Evolutionary conservation across 2,329 filamentous ascomycete species (phyloP).

Genomic region (Magnaporthiopsis rhizophila): DNA sequence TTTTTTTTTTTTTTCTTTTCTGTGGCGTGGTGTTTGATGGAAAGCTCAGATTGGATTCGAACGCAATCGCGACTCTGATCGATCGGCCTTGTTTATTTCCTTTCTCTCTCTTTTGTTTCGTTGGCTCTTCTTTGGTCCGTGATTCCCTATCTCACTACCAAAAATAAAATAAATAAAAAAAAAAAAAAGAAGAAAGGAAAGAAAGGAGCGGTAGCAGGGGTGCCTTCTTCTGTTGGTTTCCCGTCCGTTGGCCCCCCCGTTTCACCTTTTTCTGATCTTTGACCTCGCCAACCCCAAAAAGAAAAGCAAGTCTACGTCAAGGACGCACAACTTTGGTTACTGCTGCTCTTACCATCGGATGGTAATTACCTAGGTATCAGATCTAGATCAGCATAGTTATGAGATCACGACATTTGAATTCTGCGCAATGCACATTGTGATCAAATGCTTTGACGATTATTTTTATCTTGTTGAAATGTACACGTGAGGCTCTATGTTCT

Average conservation of each 20-base stretch:
- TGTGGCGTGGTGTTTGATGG: background rate
- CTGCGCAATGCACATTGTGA: background rate
- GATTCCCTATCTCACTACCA: background rate
- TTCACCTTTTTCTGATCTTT: background rate
- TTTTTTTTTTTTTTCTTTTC: background rate
- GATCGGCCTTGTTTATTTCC: background rate
- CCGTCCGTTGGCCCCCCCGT: background rate
- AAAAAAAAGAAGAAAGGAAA: too few relatives aligned
- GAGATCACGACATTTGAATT: background rate
- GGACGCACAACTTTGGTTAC: background rate
- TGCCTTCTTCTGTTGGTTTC: background rate
- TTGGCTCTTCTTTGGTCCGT: background rate
- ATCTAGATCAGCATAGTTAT: background rate
- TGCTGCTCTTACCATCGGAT: background rate
- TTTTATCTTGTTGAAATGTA: background rate
- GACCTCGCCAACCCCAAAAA: background rate
- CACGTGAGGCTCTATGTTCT: conserved; percentile 7
- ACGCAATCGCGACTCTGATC: background rate
- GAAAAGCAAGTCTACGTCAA: background rate
- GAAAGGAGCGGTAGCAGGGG: background rate
- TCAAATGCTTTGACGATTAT: background rate
- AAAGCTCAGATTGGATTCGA: background rate
- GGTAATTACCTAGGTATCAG: background rate
- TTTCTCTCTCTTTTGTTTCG: background rate
- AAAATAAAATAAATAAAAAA: background rate